These are phyloP conservation scores for Phaeophleospora eucalypticola DNA, from an alignment of 2,329 filamentous ascomycete species.

Conservation along the genomic window DNA sequence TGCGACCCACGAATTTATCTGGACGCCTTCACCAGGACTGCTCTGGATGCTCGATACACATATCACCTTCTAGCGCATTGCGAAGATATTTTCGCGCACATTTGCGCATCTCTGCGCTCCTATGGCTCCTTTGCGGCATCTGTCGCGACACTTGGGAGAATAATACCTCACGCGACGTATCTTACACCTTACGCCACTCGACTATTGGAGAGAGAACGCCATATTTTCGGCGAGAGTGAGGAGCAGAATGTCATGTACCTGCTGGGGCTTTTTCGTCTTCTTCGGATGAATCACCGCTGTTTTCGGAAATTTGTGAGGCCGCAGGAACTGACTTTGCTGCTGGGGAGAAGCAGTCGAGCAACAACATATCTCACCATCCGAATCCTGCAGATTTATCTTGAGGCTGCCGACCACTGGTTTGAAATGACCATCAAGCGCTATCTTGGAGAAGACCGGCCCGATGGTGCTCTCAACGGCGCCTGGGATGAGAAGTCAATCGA, in stretches of 20 bases:
- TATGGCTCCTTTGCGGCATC: conserved; percentile 77
- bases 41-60: conserved; percentile 66
- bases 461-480: conserved; percentile 59
- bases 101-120: conserved; percentile 57
- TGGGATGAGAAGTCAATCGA: conserved; percentile 76
- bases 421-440: conserved; percentile 66
- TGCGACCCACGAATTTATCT: conserved; percentile 64
- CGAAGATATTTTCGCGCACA: conserved; percentile 71
- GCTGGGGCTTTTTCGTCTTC: conserved; percentile 70
- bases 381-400: conserved; percentile 73
- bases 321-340: conserved; percentile 63
- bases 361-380: conserved; percentile 79
- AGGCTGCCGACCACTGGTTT: conserved; percentile 72
- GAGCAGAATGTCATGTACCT: conserved; percentile 40
- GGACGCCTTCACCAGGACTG: conserved; percentile 64
- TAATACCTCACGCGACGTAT: conserved; percentile 80
- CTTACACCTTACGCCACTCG: conserved; percentile 48
- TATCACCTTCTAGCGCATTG: conserved; percentile 71
- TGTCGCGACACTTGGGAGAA: conserved; percentile 72
- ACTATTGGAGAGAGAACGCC: conserved; percentile 20
- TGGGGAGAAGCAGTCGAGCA: conserved; percentile 54
- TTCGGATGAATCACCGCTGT: conserved; percentile 67
- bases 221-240: conserved; percentile 9
- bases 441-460: conserved; percentile 47
- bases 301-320: conserved; percentile 65